Base-by-base conservation (phyloP, 1,284 basidiomycete species). In the Naganishia liquefaciens region DNA sequence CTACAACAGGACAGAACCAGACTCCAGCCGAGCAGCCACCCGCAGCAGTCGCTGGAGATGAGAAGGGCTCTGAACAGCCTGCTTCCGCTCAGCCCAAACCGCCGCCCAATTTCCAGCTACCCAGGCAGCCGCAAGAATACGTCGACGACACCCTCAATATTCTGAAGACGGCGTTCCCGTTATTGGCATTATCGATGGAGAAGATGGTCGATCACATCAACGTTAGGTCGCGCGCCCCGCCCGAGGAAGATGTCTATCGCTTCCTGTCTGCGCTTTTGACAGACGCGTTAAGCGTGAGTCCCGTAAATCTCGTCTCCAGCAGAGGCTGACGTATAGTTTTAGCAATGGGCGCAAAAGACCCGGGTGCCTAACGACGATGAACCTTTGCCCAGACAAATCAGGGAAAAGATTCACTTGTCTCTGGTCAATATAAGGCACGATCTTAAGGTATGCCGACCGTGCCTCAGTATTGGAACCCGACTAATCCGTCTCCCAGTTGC, bases 131-230 rank as follows among this genome's bases (percentile, higher is more conserved):
- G 33, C 92, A 87, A 85, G 95, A 98, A 66, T 86, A 91, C 72
- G 87, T 97, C 17, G 96, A 99, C 54, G 97, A 99, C 74, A 88
- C 99, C 68, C 86, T 94, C 54, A 90, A 94, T 74, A 88, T 93
- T 63, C 83, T 99, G 73, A 99, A 99, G 82, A 98, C 95, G 0
- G 90, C 92, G 1, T 97, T 96, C 82, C 96, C 96, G 0, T 84
- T 99, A 19, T 84, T 99, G 25, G 91, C 95, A 28, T 82, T 98
- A 37, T 96, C 92, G 62, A 85, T 99, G 84, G 96, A 99, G 80
- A 96, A 93, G 53, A 91, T 99, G 83, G 91, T 96, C 23, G 96
- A 99, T 73, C 95, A 99, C 79, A 90, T 99, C 70, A 84, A 87
- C 47, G 86, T 88, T 68, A 87, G 94, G 51, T 97, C 98, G 82